Evolutionary conservation across 148 eudicot genomes (phyloP).

Genomic region (Arctostaphylos glauca): DNA sequence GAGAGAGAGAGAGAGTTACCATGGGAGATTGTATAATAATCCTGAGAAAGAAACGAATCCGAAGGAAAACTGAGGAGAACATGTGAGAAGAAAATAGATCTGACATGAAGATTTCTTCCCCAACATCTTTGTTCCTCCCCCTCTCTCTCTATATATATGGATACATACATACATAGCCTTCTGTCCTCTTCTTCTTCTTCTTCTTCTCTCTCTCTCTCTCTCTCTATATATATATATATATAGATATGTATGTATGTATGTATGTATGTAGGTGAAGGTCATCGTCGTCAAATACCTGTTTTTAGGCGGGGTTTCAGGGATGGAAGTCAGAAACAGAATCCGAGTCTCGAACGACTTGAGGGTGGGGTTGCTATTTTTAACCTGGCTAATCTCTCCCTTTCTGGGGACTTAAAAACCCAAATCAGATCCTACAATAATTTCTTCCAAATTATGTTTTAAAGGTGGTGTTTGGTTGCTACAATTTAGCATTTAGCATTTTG

Average conservation of each 20-base stretch:
- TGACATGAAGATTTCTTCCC: not conserved
- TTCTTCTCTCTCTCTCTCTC: not conserved
- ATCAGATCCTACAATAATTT: too few species aligned
- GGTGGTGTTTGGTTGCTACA: too few species aligned
- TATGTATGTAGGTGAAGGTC: not conserved
- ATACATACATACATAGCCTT: too few species aligned
- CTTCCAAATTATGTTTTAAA: too few species aligned
- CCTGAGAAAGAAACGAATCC: not conserved
- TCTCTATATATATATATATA: too few species aligned
- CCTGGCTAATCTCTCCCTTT: not conserved
- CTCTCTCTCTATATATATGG: not conserved
- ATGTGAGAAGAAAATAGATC: not conserved
- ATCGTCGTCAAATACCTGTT: not conserved
- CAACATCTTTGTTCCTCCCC: not conserved
- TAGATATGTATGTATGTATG: not conserved
- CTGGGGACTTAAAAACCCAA: too few species aligned
- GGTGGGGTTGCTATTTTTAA: not conserved
- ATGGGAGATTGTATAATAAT: not conserved
- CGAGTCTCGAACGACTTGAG: not conserved
- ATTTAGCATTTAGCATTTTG: too few species aligned
- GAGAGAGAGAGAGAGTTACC: slow-evolving; percentile 2
- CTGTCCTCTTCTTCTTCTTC: too few species aligned
- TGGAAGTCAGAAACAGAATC: not conserved
- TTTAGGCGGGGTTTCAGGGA: slow-evolving; percentile 7
- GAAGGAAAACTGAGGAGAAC: not conserved